A percentile compares a stretch with the other conserved stretches of the same genome.
Conservation (phyloP, 2,329 filamentous ascomycete genomes). For the Arthrobotrys iridis region DNA sequence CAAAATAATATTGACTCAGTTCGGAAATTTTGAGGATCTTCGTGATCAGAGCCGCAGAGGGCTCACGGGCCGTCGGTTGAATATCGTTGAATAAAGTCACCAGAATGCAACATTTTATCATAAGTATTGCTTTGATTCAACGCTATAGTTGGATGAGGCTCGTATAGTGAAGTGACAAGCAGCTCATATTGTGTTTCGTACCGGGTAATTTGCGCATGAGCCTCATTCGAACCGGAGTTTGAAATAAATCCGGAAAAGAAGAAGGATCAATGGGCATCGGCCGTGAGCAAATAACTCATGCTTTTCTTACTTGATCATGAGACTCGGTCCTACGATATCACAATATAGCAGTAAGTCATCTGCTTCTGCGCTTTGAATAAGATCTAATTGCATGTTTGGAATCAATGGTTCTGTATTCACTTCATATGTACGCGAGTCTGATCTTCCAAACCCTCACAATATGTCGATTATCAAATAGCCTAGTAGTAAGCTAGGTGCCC, state of each 20-base stretch:
- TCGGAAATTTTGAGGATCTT: neutral
- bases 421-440: too few species aligned
- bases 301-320: too few species aligned
- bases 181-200: neutral
- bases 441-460: too few species aligned
- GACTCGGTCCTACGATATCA: too few species aligned
- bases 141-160: neutral
- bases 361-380: too few species aligned
- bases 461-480: too few species aligned
- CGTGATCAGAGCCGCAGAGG: neutral
- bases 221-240: neutral
- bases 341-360: too few species aligned
- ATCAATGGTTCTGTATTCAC: too few species aligned
- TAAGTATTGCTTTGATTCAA: too few species aligned
- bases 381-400: too few species aligned
- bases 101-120: neutral
- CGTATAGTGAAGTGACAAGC: neutral
- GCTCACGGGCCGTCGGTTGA: slow-evolving; percentile 34
- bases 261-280: too few species aligned
- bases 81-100: neutral
- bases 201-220: neutral
- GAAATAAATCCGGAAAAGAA: neutral
- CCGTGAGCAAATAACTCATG: neutral
- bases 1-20: neutral
- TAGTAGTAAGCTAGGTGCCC: too few species aligned